Conservation (phyloP, 176 grass and related monocot species). For the Eleusine coracana region DNA sequence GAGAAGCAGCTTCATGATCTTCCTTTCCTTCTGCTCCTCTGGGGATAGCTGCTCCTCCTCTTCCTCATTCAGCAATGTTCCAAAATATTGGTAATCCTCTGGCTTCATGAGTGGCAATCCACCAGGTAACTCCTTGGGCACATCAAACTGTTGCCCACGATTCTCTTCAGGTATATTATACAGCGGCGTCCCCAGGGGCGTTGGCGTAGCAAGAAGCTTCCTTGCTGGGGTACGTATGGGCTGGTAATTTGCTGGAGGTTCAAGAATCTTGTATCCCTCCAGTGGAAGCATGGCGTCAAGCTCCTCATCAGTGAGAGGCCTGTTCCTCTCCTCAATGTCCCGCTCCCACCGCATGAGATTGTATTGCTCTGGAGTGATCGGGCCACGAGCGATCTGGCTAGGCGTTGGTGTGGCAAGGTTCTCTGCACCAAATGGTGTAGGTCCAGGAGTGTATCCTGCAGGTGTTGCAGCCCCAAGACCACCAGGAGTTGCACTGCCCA, state of each 20-base stretch:
- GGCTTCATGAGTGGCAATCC: conserved; percentile 92
- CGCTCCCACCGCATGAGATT: conserved; percentile 91
- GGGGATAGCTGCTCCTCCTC: conserved; percentile 89
- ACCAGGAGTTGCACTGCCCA: conserved; percentile 69
- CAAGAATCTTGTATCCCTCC: conserved; percentile 93
- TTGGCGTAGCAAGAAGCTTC: conserved; percentile 91
- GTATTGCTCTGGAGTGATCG: conserved; percentile 90
- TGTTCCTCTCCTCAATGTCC: conserved; percentile 94
- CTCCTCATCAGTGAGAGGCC: conserved; percentile 91
- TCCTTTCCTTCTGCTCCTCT: conserved; percentile 94
- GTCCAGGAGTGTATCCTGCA: conserved; percentile 79
- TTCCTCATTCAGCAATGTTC: conserved; percentile 80
- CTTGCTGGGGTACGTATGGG: conserved; percentile 95
- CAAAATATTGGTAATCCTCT: conserved; percentile 99
- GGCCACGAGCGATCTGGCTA: conserved; percentile 61
- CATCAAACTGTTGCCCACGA: conserved; percentile 92
- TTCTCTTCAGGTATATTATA: conserved; percentile 94
- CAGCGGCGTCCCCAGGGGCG: conserved; percentile 73
- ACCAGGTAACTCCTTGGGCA: conserved; percentile 73
- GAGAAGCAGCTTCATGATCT: conserved; percentile 88
- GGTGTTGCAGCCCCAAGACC: conserved; percentile 54
- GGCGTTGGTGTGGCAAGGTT: conserved; percentile 71
- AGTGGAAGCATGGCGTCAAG: conserved; percentile 84
- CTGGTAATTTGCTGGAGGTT: conserved; percentile 75
- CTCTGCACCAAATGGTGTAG: conserved; percentile 77